phyloP scores from a whole-genome alignment of 2,329 filamentous ascomycete species.

The Phyllosticta citrichinensis region DNA sequence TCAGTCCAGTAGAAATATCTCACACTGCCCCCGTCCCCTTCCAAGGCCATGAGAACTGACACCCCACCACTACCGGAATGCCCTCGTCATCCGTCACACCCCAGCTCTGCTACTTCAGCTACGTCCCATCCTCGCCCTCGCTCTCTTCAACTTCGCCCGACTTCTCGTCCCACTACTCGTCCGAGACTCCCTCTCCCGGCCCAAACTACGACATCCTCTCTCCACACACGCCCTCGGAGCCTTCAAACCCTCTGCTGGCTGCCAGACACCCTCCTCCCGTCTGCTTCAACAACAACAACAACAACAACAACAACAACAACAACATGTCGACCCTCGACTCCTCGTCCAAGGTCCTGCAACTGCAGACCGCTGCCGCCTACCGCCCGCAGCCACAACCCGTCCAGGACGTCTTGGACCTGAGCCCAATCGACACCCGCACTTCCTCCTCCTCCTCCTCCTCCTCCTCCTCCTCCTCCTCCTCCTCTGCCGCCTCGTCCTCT shows the following conservation, averaged over 20 bases:
- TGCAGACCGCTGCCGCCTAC: conserved; percentile 29
- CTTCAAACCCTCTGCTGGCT: conserved; percentile 27
- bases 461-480: not conserved
- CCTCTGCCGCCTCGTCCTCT: conserved; percentile 4
- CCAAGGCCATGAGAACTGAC: not conserved
- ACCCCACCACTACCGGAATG: not conserved
- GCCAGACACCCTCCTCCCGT: conserved; percentile 13
- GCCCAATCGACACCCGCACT: conserved; percentile 3
- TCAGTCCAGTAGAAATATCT: not conserved
- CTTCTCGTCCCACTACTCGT: conserved; percentile 18
- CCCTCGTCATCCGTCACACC: conserved; percentile 9
- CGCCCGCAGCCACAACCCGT: conserved; percentile 18
- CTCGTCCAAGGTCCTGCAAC: conserved; percentile 26
- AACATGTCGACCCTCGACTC: conserved; percentile 16
- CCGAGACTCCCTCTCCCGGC: conserved; percentile 20
- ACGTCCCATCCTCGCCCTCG: conserved; percentile 15
- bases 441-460: not conserved
- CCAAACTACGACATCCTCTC: conserved; percentile 16
- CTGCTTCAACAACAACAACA: not conserved
- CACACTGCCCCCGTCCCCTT: not conserved
- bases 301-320: conserved; percentile 9
- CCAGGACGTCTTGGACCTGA: conserved; percentile 12
- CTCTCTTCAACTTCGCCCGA: not conserved
- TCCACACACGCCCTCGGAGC: conserved; percentile 19
- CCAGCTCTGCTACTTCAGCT: conserved; percentile 25